Evolutionary conservation across 73 alveolate genomes (phyloP), one percentile per base, ranked within the genome.

Genomic region (Chromera velia): DNA sequence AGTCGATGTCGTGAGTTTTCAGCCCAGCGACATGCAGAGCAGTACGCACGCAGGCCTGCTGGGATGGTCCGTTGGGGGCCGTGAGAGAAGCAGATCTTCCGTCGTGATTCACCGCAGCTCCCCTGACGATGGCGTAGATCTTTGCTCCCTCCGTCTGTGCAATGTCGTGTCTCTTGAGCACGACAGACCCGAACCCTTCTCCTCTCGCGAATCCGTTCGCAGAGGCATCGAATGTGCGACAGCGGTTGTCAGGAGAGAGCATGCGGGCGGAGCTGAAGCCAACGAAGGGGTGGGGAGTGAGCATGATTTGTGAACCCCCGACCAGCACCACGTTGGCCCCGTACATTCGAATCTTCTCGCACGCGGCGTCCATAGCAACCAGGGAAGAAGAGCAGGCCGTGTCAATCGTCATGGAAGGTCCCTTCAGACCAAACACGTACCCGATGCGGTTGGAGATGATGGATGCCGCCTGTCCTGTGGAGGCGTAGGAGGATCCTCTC

Each of bases 141-240:
- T 7, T 13, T 4, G 13, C 22, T 4, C 22, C 4, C 55, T 40
- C 55, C 4, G 22, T 40, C 13, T 4, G 22, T 13, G 55, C 55
- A 40, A 40, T 7, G 55, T 4, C 55, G 22, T 4, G 13, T 13
- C 22, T 4, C 22, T 40, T 4, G 55, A 79, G n/a, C 74, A 74
- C 32, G 34, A 40, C 86, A 0, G 86, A 45, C 28, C 86, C 80
- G 1, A 68, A n/a, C 1, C 86, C 86, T n/a, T 79, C 86, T 30
- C 86, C 86, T 0, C 86, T 79, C 33, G 86, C 86, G 49, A 79
- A 79, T 63, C 86, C 86, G 32, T 79, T 80, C 0, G 86, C 86
- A n/a, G 74, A 31, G 30, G 73, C 9, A 32, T 79, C 86, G 34
- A 79, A 79, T 33, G 86, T 79, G 80, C 70, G 68, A 33, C 86